phyloP scores from a whole-genome alignment of 257 asterid genomes.

The Misopates orontium region DNA sequence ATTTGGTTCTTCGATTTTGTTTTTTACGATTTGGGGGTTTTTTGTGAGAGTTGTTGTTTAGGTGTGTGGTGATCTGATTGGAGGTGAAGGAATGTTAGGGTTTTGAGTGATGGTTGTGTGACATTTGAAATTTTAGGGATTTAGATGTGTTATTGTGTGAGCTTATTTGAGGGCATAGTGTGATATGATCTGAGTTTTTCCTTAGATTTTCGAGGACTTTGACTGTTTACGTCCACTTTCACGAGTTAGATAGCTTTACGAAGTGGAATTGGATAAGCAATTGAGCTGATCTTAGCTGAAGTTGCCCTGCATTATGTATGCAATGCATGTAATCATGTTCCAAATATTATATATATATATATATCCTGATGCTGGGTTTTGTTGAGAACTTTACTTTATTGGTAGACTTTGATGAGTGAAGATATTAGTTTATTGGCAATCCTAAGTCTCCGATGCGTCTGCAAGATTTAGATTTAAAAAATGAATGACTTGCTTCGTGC shows the following conservation, averaged over 20 bases:
- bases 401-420: neutral
- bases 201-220: neutral
- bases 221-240: neutral
- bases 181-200: neutral
- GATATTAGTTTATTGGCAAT: neutral
- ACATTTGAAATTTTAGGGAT: conserved; percentile 6
- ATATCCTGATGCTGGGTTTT: conserved; percentile 1
- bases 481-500: neutral
- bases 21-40: neutral
- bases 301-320: conserved; percentile 9
- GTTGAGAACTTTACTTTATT: neutral
- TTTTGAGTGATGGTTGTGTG: neutral
- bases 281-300: conserved; percentile 1
- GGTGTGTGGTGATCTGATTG: neutral
- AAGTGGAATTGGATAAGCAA: neutral
- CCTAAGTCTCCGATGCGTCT: neutral
- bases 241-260: neutral
- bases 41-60: neutral
- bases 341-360: too few species aligned
- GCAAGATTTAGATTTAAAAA: neutral
- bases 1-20: neutral
- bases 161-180: neutral
- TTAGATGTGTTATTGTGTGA: neutral
- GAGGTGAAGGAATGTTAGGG: conserved; percentile 18
- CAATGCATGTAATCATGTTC: conserved; percentile 2